phyloP scores from a whole-genome alignment of 108 stramenopile genomes.

The Cyclotella cryptica region DNA sequence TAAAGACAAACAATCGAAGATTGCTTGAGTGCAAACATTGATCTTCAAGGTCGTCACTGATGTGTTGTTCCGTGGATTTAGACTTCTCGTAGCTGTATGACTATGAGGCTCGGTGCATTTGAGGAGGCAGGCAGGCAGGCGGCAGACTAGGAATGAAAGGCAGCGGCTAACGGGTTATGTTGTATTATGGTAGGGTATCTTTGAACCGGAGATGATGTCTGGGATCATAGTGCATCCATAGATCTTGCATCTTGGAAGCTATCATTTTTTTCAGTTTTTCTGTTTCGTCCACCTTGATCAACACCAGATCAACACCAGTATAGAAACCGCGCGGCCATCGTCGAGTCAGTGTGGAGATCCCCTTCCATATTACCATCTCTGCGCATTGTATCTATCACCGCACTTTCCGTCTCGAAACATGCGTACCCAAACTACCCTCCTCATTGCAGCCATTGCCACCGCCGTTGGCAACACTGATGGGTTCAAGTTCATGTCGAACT shows the following conservation, averaged over 20 bases:
- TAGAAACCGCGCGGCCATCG: background rate
- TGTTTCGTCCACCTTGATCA: background rate
- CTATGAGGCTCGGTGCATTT: too few species aligned
- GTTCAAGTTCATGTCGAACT: slow-evolving; percentile 84
- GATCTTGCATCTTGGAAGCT: background rate
- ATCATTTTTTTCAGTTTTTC: background rate
- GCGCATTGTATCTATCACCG: background rate
- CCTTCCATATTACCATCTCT: too few species aligned
- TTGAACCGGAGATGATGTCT: background rate
- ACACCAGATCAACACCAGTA: too few species aligned
- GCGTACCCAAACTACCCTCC: slow-evolving; percentile 18
- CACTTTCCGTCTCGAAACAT: background rate
- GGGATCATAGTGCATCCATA: too few species aligned
- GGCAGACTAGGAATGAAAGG: too few species aligned
- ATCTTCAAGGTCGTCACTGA: slow-evolving; percentile 13
- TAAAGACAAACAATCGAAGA: background rate
- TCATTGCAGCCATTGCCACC: slow-evolving; percentile 47
- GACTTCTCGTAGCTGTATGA: background rate
- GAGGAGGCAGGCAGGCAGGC: too few species aligned
- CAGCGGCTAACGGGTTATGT: too few species aligned
- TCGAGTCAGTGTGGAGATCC: too few species aligned
- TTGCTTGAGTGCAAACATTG: slow-evolving; percentile 2
- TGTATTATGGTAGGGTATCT: background rate
- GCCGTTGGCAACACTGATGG: slow-evolving; percentile 40
- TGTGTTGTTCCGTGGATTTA: slow-evolving; percentile 2